Evolutionary conservation across 495 filamentous ascomycete genomes (phyloP), one percentile per base, ranked within the genome.

Genomic region (Lasiosphaeriaceae sp.): DNA sequence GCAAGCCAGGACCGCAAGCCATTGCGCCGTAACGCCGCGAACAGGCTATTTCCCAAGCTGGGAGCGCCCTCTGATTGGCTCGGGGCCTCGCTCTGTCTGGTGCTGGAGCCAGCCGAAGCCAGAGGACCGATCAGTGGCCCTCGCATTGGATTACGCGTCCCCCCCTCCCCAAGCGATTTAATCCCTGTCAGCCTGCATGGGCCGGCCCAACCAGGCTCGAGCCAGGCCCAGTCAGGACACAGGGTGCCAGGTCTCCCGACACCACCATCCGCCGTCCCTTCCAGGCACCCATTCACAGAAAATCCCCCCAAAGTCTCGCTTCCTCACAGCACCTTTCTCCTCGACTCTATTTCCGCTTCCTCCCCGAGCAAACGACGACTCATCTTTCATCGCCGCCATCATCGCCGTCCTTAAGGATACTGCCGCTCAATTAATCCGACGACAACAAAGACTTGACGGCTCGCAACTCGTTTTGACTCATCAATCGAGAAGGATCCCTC

Each of bases 101-200:
- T 50, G 50, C 54, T 57, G 53, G 50, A 41, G 49, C 34, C 34
- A 49, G 20, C n/a, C 23, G 39, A 19, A 52, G 49, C 31, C 37
- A 45, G 47, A 46, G 34, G 48, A 31, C 8, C n/a, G 57, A 58
- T 57, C 57, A 46, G 56, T 60, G 55, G 44, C 60, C 59, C 56
- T 56, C 52, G 59, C 60, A 61, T 66, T 66, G 63, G 71, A 68
- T 74, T 70, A 74, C 74, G 72, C 74, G 71, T 68, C 71, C 74
- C 55, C 63, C 67, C 65, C 57, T 61, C 57, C 43, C 52, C 49
- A 43, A 66, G 52, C 55, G 53, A 58, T 48, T 46, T 20, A 41
- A 63, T 49, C 62, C 65, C 48, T 52, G 59, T 63, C 55, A 61
- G 59, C 59, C 57, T 57, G 61, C 61, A 64, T 58, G 53, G 48